Evolutionary conservation across 352 stramenopile genomes (phyloP), one percentile per base, ranked within the genome.

Genomic region (Phytophthora nicotianae): DNA sequence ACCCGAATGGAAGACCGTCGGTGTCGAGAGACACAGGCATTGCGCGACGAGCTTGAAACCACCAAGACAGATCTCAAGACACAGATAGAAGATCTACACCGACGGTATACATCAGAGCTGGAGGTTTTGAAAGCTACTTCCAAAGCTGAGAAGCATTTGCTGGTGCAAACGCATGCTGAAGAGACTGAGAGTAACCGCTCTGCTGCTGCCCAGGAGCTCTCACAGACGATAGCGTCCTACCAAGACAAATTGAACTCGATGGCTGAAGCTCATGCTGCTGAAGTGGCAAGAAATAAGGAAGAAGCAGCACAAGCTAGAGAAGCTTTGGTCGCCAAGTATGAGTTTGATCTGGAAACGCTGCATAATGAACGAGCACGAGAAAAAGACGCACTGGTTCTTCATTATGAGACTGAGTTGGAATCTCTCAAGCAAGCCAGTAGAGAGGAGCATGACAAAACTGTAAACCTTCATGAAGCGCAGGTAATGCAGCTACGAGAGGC

Each of bases 391-490:
- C 50, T 78, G 10, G 32, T 75, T 42, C 57, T 86, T 35, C 50
- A 62, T 20, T 86, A 89, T 49, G 81, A 89, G 32, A 78, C 77
- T 1, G 57, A 88, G 19, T 38, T 90, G 6, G 75, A 86, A 21
- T 26, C 56, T 1, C 40, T 86, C 11, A 83, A 69, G 17, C 57
- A 62, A 14, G 33, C 53, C 3, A 81, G 42, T n/a, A 62, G 48
- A 43, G 74, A 79, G 27, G 62, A 79, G n/a, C 33, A 83, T 2
- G 74, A 83, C 16, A 74, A 59, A 9, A 53, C 23, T 0, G 40
- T 61, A 10, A 72, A 68, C 1, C 26, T 68, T 13, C 64, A 79
- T 4, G 68, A 88, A 23, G 37, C 48, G 1, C 68, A 68, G 5
- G 45, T 77, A 3, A 21, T 47, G 26, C 75, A 86, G 32, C 48